Conservation (phyloP, 306 rosid species). For the Herpetospermum pedunculosum region DNA sequence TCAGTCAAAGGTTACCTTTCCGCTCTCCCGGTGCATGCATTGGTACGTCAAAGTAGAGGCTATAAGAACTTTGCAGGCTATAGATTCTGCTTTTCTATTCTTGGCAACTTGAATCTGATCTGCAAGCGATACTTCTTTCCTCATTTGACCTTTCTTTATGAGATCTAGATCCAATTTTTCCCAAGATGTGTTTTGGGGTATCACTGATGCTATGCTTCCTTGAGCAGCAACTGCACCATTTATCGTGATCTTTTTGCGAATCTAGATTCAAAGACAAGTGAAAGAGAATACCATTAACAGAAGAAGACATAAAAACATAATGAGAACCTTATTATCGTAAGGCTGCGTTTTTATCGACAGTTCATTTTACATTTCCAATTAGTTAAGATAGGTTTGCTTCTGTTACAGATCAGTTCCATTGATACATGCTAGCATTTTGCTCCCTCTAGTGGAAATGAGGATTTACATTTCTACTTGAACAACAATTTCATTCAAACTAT, state of each 20-base stretch:
- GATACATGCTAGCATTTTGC: not conserved
- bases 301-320: not conserved
- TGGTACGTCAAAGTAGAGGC: conserved; percentile 12
- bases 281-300: not conserved
- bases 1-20: not conserved
- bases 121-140: conserved; percentile 46
- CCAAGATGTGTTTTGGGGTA: conserved; percentile 23
- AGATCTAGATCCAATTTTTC: conserved; percentile 57
- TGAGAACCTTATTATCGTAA: not conserved
- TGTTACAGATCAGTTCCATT: not conserved
- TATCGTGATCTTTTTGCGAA: conserved; percentile 25
- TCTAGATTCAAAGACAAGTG: conserved; percentile 20
- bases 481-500: not conserved
- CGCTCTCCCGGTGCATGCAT: conserved; percentile 7
- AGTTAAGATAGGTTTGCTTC: not conserved
- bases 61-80: conserved; percentile 9
- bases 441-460: not conserved
- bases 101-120: conserved; percentile 74
- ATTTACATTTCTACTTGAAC: not conserved
- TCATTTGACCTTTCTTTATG: conserved; percentile 42
- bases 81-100: conserved; percentile 30
- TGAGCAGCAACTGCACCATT: conserved; percentile 17
- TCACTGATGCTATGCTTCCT: conserved; percentile 12
- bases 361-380: not conserved
- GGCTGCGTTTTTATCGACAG: not conserved